Conservation (phyloP, 2,329 filamentous ascomycete species). For the Aspergillus spinulosporus region DNA sequence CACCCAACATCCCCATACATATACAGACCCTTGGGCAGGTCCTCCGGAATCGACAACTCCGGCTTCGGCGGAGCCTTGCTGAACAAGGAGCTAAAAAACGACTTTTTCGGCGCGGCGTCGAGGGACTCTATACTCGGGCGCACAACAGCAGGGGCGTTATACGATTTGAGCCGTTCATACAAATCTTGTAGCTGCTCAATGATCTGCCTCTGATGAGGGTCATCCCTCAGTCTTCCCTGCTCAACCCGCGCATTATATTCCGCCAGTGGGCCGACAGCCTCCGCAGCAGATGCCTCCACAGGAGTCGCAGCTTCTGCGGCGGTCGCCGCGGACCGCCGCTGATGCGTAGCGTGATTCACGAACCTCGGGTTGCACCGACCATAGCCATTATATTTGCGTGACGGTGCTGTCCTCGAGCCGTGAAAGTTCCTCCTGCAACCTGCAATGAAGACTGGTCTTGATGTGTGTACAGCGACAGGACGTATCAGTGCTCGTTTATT, state of each 20-base stretch:
- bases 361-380: slow-evolving; percentile 2
- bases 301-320: slow-evolving; percentile 12
- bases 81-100: slow-evolving; percentile 54
- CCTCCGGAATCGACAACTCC: slow-evolving; percentile 60
- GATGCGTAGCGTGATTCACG: slow-evolving; percentile 13
- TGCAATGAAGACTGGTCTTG: slow-evolving; percentile 20
- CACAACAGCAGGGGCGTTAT: slow-evolving; percentile 70
- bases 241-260: slow-evolving; percentile 86
- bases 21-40: slow-evolving; percentile 84
- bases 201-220: slow-evolving; percentile 87
- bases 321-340: slow-evolving; percentile 23
- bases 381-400: not conserved
- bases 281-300: slow-evolving; percentile 13
- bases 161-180: slow-evolving; percentile 75
- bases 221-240: slow-evolving; percentile 72
- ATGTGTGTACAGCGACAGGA: slow-evolving; percentile 23
- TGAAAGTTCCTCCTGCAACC: slow-evolving; percentile 23
- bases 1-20: slow-evolving; percentile 96
- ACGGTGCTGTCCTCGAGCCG: not conserved
- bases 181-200: slow-evolving; percentile 87
- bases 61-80: slow-evolving; percentile 28
- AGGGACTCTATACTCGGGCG: slow-evolving; percentile 75
- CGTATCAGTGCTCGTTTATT: slow-evolving; percentile 23
- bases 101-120: slow-evolving; percentile 52
- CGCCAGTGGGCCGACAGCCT: slow-evolving; percentile 66